Evolutionary conservation across 2,329 filamentous ascomycete species (phyloP).

Genomic region (Pseudogymnoascus sp.): DNA sequence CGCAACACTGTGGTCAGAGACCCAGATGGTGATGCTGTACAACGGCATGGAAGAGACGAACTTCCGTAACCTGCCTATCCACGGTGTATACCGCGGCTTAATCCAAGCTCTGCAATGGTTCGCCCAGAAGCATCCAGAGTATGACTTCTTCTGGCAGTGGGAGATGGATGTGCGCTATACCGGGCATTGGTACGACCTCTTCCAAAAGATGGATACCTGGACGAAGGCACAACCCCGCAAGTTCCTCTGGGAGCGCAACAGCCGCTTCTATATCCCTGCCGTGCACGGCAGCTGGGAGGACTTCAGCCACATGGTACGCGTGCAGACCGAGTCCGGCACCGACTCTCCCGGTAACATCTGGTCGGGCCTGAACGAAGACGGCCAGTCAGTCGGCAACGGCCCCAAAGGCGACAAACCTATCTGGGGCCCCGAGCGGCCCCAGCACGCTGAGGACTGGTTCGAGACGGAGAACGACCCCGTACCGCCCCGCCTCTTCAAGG

Average conservation of each 20-base stretch:
- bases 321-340: constrained; percentile 65
- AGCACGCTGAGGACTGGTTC: constrained; percentile 62
- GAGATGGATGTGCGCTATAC: constrained; percentile 91
- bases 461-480: constrained; percentile 64
- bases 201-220: constrained; percentile 64
- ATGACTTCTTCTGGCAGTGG: constrained; percentile 91
- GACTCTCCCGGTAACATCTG: constrained; percentile 61
- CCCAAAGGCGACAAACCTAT: constrained; percentile 53
- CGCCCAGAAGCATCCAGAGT: constrained; percentile 78
- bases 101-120: constrained; percentile 96
- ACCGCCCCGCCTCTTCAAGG: constrained; percentile 65
- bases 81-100: constrained; percentile 86
- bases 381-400: constrained; percentile 24
- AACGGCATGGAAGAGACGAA: constrained; percentile 77
- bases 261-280: constrained; percentile 68
- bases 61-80: constrained; percentile 62
- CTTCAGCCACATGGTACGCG: constrained; percentile 68
- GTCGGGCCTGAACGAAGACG: constrained; percentile 38
- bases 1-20: constrained; percentile 86
- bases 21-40: constrained; percentile 86
- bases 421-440: constrained; percentile 76
- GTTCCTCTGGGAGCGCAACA: constrained; percentile 73
- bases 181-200: constrained; percentile 73
- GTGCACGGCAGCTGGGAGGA: constrained; percentile 75
- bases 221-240: constrained; percentile 67